Evolutionary conservation across 2,329 filamentous ascomycete genomes (phyloP).

Genomic region (Grosmannia penicillata): DNA sequence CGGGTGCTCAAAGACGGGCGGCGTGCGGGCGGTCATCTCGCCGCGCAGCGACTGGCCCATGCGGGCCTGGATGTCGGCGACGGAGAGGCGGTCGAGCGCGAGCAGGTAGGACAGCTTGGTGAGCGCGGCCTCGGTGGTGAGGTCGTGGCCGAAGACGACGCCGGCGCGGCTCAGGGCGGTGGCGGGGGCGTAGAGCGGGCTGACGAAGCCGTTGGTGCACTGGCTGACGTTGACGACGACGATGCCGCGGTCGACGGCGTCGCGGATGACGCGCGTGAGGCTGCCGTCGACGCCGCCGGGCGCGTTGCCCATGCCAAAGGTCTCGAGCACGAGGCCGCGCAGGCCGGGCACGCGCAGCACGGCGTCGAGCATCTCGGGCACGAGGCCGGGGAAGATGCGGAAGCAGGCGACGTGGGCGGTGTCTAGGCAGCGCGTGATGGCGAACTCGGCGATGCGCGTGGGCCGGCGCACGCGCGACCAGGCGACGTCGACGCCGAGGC

Average conservation of each 20-base stretch:
- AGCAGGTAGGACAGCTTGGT: slow-evolving; percentile 84
- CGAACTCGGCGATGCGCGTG: slow-evolving; percentile 58
- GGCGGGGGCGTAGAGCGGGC: slow-evolving; percentile 62
- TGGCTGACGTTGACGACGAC: slow-evolving; percentile 87
- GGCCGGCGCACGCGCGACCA: slow-evolving; percentile 68
- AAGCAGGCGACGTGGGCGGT: slow-evolving; percentile 83
- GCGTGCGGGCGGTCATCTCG: slow-evolving; percentile 65
- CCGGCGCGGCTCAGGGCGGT: slow-evolving; percentile 69
- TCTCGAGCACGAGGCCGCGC: slow-evolving; percentile 73
- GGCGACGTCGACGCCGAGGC: slow-evolving; percentile 64
- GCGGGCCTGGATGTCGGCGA: slow-evolving; percentile 48
- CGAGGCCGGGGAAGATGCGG: slow-evolving; percentile 83
- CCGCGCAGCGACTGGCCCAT: slow-evolving; percentile 69
- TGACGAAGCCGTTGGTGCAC: slow-evolving; percentile 65
- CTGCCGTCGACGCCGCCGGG: slow-evolving; percentile 68
- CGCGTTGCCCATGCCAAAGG: slow-evolving; percentile 85
- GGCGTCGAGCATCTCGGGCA: slow-evolving; percentile 82
- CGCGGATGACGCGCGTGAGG: slow-evolving; percentile 61
- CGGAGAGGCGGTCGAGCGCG: slow-evolving; percentile 47
- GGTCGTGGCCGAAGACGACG: slow-evolving; percentile 76
- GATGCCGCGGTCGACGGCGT: slow-evolving; percentile 65
- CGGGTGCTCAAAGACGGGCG: slow-evolving; percentile 65
- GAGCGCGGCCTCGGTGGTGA: slow-evolving; percentile 81
- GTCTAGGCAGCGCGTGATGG: slow-evolving; percentile 59
- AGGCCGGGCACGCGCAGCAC: slow-evolving; percentile 65